A percentile compares a stretch with the other conserved stretches of the same genome.
Conservation (phyloP, 2,329 filamentous ascomycete genomes). For the Chrysoporthe cubensis region DNA sequence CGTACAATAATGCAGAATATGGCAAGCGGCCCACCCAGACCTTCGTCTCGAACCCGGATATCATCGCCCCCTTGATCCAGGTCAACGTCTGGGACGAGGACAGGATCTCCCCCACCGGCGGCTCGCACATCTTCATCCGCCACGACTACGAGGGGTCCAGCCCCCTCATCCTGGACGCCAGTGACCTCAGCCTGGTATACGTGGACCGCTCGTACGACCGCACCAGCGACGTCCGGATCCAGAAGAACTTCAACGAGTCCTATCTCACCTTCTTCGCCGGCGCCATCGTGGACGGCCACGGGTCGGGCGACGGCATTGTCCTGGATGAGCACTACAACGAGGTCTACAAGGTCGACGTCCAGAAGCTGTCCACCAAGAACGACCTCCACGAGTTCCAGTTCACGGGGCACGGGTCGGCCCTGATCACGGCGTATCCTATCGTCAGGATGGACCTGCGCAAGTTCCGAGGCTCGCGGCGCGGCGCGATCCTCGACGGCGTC, state of each 20-base stretch:
- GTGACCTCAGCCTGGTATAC: slow-evolving; percentile 44
- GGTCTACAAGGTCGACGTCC: slow-evolving; percentile 21
- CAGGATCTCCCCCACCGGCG: slow-evolving; percentile 35
- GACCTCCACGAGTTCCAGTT: slow-evolving; percentile 44
- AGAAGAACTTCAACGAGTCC: slow-evolving; percentile 25
- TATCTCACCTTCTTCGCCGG: slow-evolving; percentile 34
- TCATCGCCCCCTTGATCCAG: slow-evolving; percentile 41
- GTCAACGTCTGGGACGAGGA: slow-evolving; percentile 38
- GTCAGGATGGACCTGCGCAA: slow-evolving; percentile 32
- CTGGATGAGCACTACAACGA: slow-evolving; percentile 22
- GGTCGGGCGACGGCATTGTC: slow-evolving; percentile 20
- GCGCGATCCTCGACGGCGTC: slow-evolving; percentile 40
- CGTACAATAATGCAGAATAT: slow-evolving; percentile 36
- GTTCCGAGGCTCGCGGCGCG: slow-evolving; percentile 29
- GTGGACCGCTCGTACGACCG: slow-evolving; percentile 40
- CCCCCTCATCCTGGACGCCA: slow-evolving; percentile 41
- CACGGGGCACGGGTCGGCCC: slow-evolving; percentile 43
- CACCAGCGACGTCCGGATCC: slow-evolving; percentile 36
- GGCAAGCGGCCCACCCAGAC: slow-evolving; percentile 39
- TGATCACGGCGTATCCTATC: slow-evolving; percentile 42
- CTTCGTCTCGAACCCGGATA: slow-evolving; percentile 37
- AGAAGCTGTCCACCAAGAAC: slow-evolving; percentile 10
- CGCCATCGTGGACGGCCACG: slow-evolving; percentile 25
- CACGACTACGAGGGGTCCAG: slow-evolving; percentile 34
- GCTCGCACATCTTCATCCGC: slow-evolving; percentile 41